Evolutionary conservation across 352 stramenopile genomes (phyloP), one percentile per base, ranked within the genome.

Genomic region (Globisporangium yorkense): DNA sequence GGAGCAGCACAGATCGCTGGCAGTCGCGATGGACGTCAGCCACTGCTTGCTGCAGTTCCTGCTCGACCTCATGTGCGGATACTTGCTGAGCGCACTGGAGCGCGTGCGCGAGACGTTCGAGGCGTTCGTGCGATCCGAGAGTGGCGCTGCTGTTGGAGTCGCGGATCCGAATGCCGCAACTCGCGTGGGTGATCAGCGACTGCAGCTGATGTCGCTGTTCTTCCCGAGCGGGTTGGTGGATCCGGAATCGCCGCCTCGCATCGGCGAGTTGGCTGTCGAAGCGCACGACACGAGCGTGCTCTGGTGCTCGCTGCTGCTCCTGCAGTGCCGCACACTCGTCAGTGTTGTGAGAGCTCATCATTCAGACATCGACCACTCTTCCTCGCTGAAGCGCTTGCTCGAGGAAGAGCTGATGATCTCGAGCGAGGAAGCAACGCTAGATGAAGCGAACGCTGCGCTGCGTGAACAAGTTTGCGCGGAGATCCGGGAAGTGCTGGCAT

Each of bases 31-130:
- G 39, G 4, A 56, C 52, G 20, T 65, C 12, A 61, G 59, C 47
- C 72, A 68, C 33, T 54, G 53, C 6, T 51, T 88, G 31, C 52
- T 90, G 35, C 76, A 83, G 37, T 66, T 90, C 39, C 52, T 77
- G 21, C 68, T 84, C 1, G 77, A 89, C 31, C 44, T 75, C 18
- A 67, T 81, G 53, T 76, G 60, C 35, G 61, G 62, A 20, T 88
- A 75, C 43, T 68, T 88, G 20, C 63, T 89, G 43, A 82, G 75
- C 44, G 77, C 67, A 40, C 56, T 89, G 0, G 77, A 89, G 44
- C 68, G 74, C 16, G 24, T 81, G 35, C 65, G 55, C 8, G 70
- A 68, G n/a, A 45, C 48, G 2, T 65, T 71, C 2, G 33, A 59
- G 18, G 20, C 37, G 56, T 27, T 49, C 64, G 6, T 1, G 27